Conservation (phyloP, 768 basidiomycete species). For the Lentinus tigrinus region DNA sequence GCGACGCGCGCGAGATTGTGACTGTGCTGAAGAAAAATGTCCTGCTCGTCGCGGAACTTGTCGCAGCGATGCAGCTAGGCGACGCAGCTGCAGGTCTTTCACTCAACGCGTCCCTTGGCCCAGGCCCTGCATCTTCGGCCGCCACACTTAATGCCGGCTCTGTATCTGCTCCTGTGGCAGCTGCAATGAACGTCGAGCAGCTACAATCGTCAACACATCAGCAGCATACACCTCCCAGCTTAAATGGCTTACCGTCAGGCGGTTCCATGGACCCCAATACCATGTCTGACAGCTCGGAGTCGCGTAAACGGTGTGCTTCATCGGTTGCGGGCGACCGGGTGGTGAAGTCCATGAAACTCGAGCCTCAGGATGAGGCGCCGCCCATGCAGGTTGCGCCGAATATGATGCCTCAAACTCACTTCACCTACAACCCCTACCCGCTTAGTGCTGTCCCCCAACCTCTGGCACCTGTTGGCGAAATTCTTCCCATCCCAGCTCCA, state of each 20-base stretch:
- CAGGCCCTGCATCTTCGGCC: slow-evolving; percentile 10
- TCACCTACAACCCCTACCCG: slow-evolving; percentile 22
- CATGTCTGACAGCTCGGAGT: slow-evolving; percentile 36
- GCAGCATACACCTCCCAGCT: slow-evolving; percentile 19
- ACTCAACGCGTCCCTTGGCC: slow-evolving; percentile 13
- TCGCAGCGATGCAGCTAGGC: slow-evolving; percentile 24
- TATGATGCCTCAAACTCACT: slow-evolving; percentile 22
- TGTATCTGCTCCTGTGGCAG: slow-evolving; percentile 2
- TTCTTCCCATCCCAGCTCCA: slow-evolving; percentile 28
- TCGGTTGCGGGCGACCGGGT: slow-evolving; percentile 45
- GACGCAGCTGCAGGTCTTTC: slow-evolving; percentile 14
- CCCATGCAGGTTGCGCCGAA: slow-evolving; percentile 23
- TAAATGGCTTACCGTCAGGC: slow-evolving; percentile 24
- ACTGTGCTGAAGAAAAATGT: slow-evolving; percentile 28
- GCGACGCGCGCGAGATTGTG: slow-evolving; percentile 26
- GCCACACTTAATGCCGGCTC: slow-evolving; percentile 5
- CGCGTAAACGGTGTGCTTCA: slow-evolving; percentile 52
- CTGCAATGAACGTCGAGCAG: slow-evolving; percentile 15
- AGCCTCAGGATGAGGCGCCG: slow-evolving; percentile 43
- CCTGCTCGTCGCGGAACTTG: slow-evolving; percentile 27
- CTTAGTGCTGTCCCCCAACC: slow-evolving; percentile 14
- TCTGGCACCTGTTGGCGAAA: slow-evolving; percentile 28
- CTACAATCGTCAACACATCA: slow-evolving; percentile 20
- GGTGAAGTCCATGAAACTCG: slow-evolving; percentile 48
- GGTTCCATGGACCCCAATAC: slow-evolving; percentile 28